phyloP scores from a whole-genome alignment of 345 rosid genomes.

The Eucalyptus caleyi region DNA sequence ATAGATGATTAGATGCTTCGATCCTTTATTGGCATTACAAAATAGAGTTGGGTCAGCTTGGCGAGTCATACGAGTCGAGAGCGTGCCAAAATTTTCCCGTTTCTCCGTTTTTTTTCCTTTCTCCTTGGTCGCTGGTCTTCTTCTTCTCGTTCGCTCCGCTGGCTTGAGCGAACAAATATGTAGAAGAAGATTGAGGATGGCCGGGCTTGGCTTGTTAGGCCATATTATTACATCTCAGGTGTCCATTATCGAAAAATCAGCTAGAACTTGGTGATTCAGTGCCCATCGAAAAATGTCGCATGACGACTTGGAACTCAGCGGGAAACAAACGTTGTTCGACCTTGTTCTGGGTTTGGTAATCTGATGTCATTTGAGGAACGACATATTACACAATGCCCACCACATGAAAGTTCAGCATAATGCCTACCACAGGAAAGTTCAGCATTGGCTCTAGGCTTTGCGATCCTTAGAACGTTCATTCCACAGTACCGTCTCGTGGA shows the following conservation, averaged over 20 bases:
- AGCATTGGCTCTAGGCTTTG: not conserved
- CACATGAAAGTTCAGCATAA: not conserved
- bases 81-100: too few species aligned
- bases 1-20: too few species aligned
- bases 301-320: not conserved
- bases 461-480: not conserved
- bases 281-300: not conserved
- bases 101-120: too few species aligned
- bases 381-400: not conserved
- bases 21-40: too few species aligned
- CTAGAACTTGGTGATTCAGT: not conserved
- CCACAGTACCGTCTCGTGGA: not conserved
- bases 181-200: too few species aligned
- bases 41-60: too few species aligned
- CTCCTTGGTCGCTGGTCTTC: too few species aligned
- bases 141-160: too few species aligned
- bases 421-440: not conserved
- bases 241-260: not conserved
- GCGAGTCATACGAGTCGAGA: accelerated
- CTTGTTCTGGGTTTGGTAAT: not conserved
- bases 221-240: too few species aligned
- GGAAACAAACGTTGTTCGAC: not conserved
- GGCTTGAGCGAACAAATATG: too few species aligned
- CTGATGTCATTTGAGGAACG: not conserved
- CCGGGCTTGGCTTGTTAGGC: too few species aligned